Base-by-base conservation (phyloP, 2,329 filamentous ascomycete species). In the Polytolypa hystricis region DNA sequence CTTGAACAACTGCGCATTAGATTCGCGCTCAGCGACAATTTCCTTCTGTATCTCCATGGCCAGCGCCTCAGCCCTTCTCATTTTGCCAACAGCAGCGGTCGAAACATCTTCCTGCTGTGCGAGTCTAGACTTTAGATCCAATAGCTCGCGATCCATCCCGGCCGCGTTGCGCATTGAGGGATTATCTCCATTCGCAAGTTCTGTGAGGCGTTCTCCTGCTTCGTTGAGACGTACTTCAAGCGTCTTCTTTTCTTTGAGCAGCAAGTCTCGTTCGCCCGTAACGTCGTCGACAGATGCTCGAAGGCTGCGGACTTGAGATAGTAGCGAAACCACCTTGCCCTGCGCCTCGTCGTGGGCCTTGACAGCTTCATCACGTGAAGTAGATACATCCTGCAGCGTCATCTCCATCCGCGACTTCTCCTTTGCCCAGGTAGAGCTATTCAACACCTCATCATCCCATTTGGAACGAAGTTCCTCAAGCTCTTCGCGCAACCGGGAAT, bases 381-480 rank as follows among this genome's bases (percentile, higher is more conserved):
- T 79, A 8, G 83, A 81, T 20, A 96, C 74, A 56, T 95, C 86
- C 34, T 89, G 79, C 37, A 98, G 70, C 4, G 86, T 93, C 42
- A 86, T 77, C 57, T 96, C 89, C 27, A 98, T 71, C 11, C 89
- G 80, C 11, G 85, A 74, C 68, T 96, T 96, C 64, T 98, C 89
- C 66, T 98, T 98, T 9, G 87, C 87, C 87, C 91, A 96, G 1
- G 89, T 94, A 11, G 86, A 93, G 60, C 85, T 93, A 64, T 96
- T 96, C 49, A 96, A 75, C 8, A 96, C 85, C 62, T 98, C 89
- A 50, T 96, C 85, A 52, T 98, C 91, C 89, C 91, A 96, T 64
- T 96, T 96, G 48, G 80, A 86, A 47, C 91, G 79, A 40, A 96
- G 72, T 51, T 94, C 86, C 50, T 98, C 91, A 16, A 96, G 77